Evolutionary conservation across 1,284 basidiomycete genomes (phyloP), one percentile per base, ranked within the genome.

Genomic region (Ustilago sp.): DNA sequence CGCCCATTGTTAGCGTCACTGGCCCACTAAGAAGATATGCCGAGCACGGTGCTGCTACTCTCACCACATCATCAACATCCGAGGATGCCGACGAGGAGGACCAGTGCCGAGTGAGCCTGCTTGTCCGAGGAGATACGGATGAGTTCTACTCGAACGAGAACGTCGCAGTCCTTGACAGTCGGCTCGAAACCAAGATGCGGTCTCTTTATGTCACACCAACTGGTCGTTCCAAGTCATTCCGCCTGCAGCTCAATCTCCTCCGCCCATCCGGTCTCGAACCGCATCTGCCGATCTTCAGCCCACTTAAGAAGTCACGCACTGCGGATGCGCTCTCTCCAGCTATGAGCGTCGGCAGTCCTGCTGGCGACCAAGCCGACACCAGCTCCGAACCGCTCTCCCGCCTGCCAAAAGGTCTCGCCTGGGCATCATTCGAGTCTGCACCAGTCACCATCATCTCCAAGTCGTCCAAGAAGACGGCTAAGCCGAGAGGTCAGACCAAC

Each of bases 371-470:
- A 13, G 38, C 39, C 9, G 74, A 71, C 11, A 58, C 2, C 19
- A 47, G n/a, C 13, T 51, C 68, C 6, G 74, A 76, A 32, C 51
- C 63, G 7, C 70, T 77, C 9, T 77, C 74, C 5, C 66, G 69
- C 0, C 50, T 77, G 4, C 74, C 74, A 8, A 66, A 73, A 35
- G 74, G 69, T 4, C 51, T 68, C 9, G 65, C 69, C 1, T 97
- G 94, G 94, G 93, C 93, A 8, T 91, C 92, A 32, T 95, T 98
- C 88, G 91, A 93, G 86, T 97, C 94, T 32, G 91, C 93, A 47
- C 93, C 94, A 54, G 92, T 98, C 80, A 92, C 92, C 50, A 94
- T 97, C 88, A 95, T 98, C 84, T 97, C 95, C 81, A 98, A 98
- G 87, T 95, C 95, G 35, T 95, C 94, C 54, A 94, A 95, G 89